Percentiles rank a stretch among this genome's conserved stretches.
These are phyloP conservation scores for Sphaerostilbella broomeana DNA, from an alignment of 2,329 filamentous ascomycete genomes.

Conservation along the genomic window DNA sequence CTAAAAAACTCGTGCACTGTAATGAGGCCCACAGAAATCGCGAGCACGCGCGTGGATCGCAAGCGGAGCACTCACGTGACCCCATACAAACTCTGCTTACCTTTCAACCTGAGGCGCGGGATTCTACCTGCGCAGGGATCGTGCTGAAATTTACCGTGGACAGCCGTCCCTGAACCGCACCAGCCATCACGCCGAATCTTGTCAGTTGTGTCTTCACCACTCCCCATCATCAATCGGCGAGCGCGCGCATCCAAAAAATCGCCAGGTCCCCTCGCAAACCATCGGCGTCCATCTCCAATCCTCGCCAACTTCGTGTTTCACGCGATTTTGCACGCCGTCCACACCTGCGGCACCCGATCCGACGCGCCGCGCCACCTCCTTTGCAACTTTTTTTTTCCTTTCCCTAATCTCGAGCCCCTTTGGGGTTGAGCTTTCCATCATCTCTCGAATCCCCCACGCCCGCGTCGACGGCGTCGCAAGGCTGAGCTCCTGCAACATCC, in stretches of 20 bases:
- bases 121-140: constrained; percentile 25
- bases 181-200: constrained; percentile 45
- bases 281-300: constrained; percentile 52
- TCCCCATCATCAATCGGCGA: constrained; percentile 46
- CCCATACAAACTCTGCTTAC: constrained; percentile 2
- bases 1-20: too few relatives aligned
- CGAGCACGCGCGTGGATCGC: too few relatives aligned
- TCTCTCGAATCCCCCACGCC: constrained; percentile 17
- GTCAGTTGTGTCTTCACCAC: constrained; percentile 46
- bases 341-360: constrained; percentile 34
- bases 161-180: constrained; percentile 33
- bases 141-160: constrained; percentile 41
- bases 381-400: constrained; percentile 36
- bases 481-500: constrained; percentile 6
- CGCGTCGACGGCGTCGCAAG: constrained; percentile 13
- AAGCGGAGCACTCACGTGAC: constrained; percentile 12
- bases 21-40: too few relatives aligned
- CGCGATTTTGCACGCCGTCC: constrained; percentile 46
- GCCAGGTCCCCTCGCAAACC: constrained; percentile 52
- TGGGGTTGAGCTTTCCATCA: constrained; percentile 8
- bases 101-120: constrained; percentile 20
- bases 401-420: constrained; percentile 9
- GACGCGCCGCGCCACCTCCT: constrained; percentile 35
- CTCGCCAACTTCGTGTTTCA: constrained; percentile 46
- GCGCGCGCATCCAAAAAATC: constrained; percentile 57